Evolutionary conservation across 2,329 filamentous ascomycete species (phyloP).

Genomic region (Stagonosporopsis rhizophila): DNA sequence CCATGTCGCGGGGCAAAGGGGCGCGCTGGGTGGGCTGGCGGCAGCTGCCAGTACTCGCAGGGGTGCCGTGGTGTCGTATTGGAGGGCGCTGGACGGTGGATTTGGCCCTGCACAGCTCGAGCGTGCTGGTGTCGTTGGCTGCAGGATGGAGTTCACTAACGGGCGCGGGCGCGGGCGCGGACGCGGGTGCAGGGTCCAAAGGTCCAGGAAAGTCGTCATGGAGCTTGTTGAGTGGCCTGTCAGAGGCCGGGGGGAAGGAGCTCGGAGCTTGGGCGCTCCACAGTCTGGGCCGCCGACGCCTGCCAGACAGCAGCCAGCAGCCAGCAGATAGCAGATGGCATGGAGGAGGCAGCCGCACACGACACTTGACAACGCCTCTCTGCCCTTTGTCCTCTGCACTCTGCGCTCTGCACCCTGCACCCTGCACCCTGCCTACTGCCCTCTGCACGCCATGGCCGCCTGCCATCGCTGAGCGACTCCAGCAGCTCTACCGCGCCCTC

Average conservation of each 20-base stretch:
- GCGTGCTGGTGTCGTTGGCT: neutral
- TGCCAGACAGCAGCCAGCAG: too few species aligned
- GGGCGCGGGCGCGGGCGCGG: neutral
- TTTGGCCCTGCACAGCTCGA: too few species aligned
- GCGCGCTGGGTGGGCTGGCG: constrained; percentile 8
- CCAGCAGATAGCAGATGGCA: neutral
- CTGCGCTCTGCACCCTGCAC: neutral
- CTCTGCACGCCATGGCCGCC: constrained; percentile 32
- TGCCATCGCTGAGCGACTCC: constrained; percentile 17
- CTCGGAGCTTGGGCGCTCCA: too few species aligned
- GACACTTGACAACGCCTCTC: constrained; percentile 15
- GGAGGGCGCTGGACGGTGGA: too few species aligned
- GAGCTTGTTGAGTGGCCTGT: too few species aligned
- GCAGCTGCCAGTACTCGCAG: too few species aligned
- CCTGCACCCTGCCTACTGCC: constrained; percentile 4
- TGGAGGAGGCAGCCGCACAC: constrained; percentile 15
- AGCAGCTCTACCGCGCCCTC: neutral
- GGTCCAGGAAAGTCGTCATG: constrained; percentile 2
- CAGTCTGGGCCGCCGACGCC: constrained; percentile 3
- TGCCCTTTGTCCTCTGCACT: constrained; percentile 2
- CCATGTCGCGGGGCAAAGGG: constrained; percentile 11
- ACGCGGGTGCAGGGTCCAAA: neutral
- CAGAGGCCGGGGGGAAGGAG: too few species aligned
- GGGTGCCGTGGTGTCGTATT: too few species aligned
- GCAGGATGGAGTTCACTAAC: too few species aligned